Percentiles rank a stretch among this genome's conserved stretches.
These are phyloP conservation scores for Spencermartinsiella europaea DNA, from an alignment of 805 yeast genomes.

Conservation along the genomic window DNA sequence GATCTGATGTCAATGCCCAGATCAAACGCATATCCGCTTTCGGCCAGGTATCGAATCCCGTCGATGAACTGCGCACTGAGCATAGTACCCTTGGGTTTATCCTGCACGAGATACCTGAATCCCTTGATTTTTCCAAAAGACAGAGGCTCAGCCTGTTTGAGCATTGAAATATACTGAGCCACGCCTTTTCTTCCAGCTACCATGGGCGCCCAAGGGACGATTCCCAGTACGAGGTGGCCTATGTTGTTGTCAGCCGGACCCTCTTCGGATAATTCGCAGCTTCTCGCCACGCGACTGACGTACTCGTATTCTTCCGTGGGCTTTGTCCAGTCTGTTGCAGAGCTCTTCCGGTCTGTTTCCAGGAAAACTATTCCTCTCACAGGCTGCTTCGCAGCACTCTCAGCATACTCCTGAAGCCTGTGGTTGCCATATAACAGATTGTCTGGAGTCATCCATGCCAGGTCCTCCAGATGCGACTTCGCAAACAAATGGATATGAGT, in stretches of 20 bases:
- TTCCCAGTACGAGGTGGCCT: slow-evolving; percentile 22
- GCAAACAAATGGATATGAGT: slow-evolving; percentile 38
- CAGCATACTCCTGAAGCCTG: slow-evolving; percentile 29
- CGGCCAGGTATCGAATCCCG: slow-evolving; percentile 34
- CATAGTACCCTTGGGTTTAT: slow-evolving; percentile 37
- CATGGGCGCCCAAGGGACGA: slow-evolving; percentile 44
- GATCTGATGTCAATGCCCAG: slow-evolving; percentile 39
- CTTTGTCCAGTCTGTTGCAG: slow-evolving; percentile 20
- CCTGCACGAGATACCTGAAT: slow-evolving; percentile 41
- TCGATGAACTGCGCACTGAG: slow-evolving; percentile 27
- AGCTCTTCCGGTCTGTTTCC: slow-evolving; percentile 32
- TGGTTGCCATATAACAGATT: slow-evolving; percentile 26
- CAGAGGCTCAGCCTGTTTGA: slow-evolving; percentile 17
- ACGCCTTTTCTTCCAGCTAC: slow-evolving; percentile 30
- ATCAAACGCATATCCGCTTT: slow-evolving; percentile 34
- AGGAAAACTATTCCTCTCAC: slow-evolving; percentile 33
- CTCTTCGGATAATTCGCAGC: not conserved
- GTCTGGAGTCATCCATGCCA: slow-evolving; percentile 35
- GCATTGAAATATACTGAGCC: slow-evolving; percentile 11
- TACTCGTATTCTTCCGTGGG: slow-evolving; percentile 29
- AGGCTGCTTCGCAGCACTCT: slow-evolving; percentile 1
- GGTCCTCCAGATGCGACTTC: slow-evolving; percentile 19
- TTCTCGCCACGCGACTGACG: slow-evolving; percentile 19
- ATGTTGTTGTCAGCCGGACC: not conserved
- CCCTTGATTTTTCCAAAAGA: slow-evolving; percentile 31